Evolutionary conservation across 2,329 filamentous ascomycete species (phyloP).

Genomic region (Tolypocladium nubicola): DNA sequence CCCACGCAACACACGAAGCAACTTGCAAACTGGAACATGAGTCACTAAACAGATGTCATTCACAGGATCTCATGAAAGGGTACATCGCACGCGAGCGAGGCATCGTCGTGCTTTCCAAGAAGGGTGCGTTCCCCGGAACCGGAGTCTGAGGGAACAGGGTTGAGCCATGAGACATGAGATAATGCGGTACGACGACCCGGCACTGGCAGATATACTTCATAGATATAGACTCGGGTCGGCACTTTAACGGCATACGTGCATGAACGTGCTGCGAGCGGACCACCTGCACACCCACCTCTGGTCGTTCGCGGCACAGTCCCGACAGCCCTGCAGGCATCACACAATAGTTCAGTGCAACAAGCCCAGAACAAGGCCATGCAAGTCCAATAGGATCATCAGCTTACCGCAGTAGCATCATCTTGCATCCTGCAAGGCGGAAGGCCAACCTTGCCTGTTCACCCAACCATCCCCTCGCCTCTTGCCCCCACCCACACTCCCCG

Average conservation of each 20-base stretch:
- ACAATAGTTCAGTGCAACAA: neutral
- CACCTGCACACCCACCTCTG: neutral
- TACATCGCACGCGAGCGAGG: conserved; percentile 89
- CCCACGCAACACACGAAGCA: neutral
- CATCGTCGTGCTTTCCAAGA: conserved; percentile 88
- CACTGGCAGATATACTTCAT: neutral
- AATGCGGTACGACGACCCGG: neutral
- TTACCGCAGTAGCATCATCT: neutral
- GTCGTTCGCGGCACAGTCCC: neutral
- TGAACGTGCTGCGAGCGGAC: neutral
- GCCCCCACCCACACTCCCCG: neutral
- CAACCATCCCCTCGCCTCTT: neutral
- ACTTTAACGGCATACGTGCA: neutral
- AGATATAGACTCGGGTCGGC: neutral
- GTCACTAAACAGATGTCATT: conserved; percentile 20
- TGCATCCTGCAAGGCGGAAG: neutral
- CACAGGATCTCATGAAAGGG: conserved; percentile 86
- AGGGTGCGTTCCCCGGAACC: conserved; percentile 86
- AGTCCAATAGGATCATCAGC: neutral
- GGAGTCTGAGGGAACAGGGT: conserved; percentile 38
- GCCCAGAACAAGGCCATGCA: neutral
- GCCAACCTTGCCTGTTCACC: neutral
- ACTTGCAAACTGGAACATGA: conserved; percentile 11
- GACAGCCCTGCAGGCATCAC: neutral
- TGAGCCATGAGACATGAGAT: neutral